Evolutionary conservation across 345 rosid species (phyloP).

Genomic region (Carallia pectinifolia): DNA sequence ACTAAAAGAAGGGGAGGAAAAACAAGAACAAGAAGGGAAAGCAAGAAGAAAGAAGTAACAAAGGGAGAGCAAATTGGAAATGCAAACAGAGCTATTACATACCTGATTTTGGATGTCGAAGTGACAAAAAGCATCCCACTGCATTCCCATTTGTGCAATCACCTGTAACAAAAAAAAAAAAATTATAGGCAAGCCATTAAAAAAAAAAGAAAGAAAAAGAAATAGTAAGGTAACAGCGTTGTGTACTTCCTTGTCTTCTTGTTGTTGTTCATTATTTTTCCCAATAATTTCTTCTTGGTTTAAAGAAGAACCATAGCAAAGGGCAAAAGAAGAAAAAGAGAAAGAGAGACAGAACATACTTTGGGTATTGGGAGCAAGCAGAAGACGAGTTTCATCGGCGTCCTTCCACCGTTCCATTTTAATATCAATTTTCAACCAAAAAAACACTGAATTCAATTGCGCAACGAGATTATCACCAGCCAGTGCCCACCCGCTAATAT

Average conservation of each 20-base stretch:
- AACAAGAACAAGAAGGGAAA: not conserved
- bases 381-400: conserved; percentile 35
- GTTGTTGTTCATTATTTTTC: too few relatives aligned
- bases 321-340: not conserved
- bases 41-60: not conserved
- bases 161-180: conserved; percentile 18
- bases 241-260: too few relatives aligned
- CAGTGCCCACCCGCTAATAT: too few relatives aligned
- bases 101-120: conserved; percentile 91
- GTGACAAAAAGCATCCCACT: conserved; percentile 48
- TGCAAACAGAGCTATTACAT: too few relatives aligned
- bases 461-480: too few relatives aligned
- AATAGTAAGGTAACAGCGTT: too few relatives aligned
- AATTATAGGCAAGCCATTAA: not conserved
- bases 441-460: not conserved
- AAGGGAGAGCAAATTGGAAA: not conserved
- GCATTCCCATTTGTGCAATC: conserved; percentile 28
- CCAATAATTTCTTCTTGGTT: too few relatives aligned
- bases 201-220: not conserved
- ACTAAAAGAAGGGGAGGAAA: too few relatives aligned
- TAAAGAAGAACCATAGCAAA: too few relatives aligned
- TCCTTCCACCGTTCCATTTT: conserved; percentile 36
- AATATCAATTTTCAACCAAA: too few relatives aligned
- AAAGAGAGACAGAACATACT: too few relatives aligned
- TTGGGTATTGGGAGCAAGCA: conserved; percentile 31